phyloP scores from a whole-genome alignment of 176 grass and related monocot species.

The Secale cereale region DNA sequence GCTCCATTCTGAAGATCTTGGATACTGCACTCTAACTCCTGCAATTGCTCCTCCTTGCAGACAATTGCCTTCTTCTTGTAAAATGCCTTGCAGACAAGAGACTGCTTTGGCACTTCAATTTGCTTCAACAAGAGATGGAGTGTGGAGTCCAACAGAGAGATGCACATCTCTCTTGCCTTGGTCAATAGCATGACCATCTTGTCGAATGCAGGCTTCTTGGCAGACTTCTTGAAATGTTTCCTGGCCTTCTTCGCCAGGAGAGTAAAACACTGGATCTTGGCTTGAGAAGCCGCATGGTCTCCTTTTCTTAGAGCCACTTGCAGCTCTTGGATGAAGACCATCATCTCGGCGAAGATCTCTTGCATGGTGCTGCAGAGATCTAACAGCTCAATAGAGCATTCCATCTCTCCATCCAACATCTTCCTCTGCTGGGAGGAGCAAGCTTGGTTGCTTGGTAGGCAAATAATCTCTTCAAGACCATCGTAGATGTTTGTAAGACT shows the following conservation, averaged over 20 bases:
- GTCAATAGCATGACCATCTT: not conserved
- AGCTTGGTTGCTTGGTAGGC: not conserved
- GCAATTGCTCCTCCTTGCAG: slow-evolving; percentile 17
- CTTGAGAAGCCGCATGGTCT: not conserved
- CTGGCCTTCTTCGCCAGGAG: not conserved
- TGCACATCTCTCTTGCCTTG: not conserved
- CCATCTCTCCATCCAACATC: not conserved
- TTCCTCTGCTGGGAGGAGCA: not conserved
- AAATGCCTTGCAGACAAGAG: slow-evolving; percentile 3
- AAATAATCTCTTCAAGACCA: not conserved
- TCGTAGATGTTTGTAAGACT: not conserved
- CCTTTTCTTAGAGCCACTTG: not conserved
- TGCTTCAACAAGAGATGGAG: not conserved
- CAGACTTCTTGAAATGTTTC: not conserved
- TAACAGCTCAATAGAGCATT: not conserved
- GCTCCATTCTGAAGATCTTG: not conserved
- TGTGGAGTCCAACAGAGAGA: not conserved
- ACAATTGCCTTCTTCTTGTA: not conserved
- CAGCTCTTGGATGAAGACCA: not conserved
- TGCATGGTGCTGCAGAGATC: not conserved
- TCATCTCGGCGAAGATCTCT: not conserved
- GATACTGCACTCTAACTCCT: not conserved
- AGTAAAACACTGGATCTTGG: not conserved
- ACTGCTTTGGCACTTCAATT: not conserved
- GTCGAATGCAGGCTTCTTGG: not conserved